Conservation (phyloP, 495 filamentous ascomycete genomes). For the Cercophora newfieldiana region DNA sequence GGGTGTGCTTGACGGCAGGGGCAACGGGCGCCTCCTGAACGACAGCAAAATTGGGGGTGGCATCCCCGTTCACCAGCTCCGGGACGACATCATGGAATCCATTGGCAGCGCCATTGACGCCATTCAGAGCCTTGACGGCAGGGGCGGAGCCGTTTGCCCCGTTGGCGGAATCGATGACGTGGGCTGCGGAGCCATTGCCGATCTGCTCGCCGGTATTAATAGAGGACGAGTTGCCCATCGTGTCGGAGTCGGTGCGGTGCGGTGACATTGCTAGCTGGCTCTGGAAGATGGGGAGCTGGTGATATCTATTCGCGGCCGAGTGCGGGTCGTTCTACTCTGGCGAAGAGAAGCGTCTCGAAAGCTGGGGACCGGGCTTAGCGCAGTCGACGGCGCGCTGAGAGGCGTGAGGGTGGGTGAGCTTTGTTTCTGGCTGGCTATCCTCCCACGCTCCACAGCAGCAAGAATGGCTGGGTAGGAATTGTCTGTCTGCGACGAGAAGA, state of each 20-base stretch:
- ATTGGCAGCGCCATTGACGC: neutral
- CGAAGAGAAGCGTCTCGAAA: neutral
- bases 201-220: neutral
- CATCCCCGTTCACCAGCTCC: neutral
- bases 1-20: conserved; percentile 1
- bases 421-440: conserved; percentile 2
- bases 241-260: conserved; percentile 25
- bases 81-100: neutral
- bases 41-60: neutral
- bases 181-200: conserved; percentile 7
- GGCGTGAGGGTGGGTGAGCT: neutral
- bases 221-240: conserved; percentile 18
- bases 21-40: neutral
- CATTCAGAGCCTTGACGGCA: neutral
- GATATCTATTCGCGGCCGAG: neutral
- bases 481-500: neutral
- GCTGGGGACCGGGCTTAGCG: neutral
- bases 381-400: neutral
- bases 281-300: neutral
- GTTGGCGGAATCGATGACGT: conserved; percentile 17
- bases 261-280: conserved; percentile 24
- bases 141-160: neutral
- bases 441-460: conserved; percentile 5
- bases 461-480: neutral
- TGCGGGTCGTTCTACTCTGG: neutral